phyloP scores from a whole-genome alignment of 2,329 filamentous ascomycete genomes.

The Stylonectria norvegica region DNA sequence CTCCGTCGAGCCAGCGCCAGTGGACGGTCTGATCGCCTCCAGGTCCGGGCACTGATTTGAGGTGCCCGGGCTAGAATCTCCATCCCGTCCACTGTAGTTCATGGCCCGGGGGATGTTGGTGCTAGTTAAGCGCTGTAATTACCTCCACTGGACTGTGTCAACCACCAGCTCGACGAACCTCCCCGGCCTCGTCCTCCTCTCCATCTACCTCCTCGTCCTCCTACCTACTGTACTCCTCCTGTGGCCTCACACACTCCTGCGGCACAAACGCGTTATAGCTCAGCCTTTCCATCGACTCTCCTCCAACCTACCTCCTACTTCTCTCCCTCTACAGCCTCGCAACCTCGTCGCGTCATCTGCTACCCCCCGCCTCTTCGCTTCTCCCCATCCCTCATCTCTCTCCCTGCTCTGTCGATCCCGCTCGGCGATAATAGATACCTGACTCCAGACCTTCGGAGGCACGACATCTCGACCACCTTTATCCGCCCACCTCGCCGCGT shows the following conservation, averaged over 20 bases:
- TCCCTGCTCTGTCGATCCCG: slow-evolving; percentile 10
- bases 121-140: no score
- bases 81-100: no score
- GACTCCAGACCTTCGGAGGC: slow-evolving; percentile 6
- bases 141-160: no score
- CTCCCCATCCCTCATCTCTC: slow-evolving; percentile 1
- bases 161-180: no score
- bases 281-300: slow-evolving; percentile 27
- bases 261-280: slow-evolving; percentile 29
- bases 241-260: slow-evolving; percentile 31
- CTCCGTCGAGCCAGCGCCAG: no score
- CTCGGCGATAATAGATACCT: slow-evolving; percentile 10
- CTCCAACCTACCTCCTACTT: slow-evolving; percentile 19
- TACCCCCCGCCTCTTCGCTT: slow-evolving; percentile 12
- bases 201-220: slow-evolving; percentile 9
- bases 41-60: no score
- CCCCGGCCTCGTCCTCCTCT: neutral
- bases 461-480: slow-evolving; percentile 7
- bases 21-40: no score
- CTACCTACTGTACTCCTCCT: slow-evolving; percentile 29
- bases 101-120: no score
- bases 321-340: no score
- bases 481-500: slow-evolving; percentile 7
- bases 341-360: neutral
- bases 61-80: no score